These are phyloP conservation scores for Plasmodium adleri DNA, from an alignment of 169 alveolate genomes.

Conservation along the genomic window DNA sequence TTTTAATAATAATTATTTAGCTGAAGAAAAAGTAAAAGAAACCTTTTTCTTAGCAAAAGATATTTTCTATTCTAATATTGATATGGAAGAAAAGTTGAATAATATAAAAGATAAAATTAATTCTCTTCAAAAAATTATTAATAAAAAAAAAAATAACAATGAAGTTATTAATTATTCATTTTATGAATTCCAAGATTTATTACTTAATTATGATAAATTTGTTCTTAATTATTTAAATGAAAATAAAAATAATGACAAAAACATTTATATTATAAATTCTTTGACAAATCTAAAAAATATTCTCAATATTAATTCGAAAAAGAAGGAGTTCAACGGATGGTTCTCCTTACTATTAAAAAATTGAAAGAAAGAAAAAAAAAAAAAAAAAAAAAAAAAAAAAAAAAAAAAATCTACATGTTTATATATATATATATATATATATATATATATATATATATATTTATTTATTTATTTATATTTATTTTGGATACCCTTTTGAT, in stretches of 20 bases:
- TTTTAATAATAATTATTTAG: constrained; percentile 57
- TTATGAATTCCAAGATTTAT: constrained; percentile 21
- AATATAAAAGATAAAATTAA: constrained; percentile 26
- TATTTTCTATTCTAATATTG: constrained; percentile 30
- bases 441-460: not conserved
- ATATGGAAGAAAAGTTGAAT: constrained; percentile 34
- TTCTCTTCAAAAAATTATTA: constrained; percentile 14
- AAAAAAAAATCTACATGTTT: too few species aligned
- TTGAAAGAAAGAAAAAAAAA: not conserved
- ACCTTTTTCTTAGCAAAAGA: constrained; percentile 52
- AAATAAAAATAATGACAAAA: constrained; percentile 37
- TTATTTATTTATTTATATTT: too few species aligned
- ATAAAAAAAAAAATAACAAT: constrained; percentile 24
- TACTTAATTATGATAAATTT: constrained; percentile 25
- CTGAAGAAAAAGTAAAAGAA: constrained; percentile 65
- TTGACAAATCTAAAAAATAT: constrained; percentile 34
- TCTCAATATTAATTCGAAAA: constrained; percentile 2
- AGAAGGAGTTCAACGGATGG: constrained; percentile 58
- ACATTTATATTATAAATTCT: constrained; percentile 38
- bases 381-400: too few species aligned
- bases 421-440: not conserved
- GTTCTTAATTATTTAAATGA: constrained; percentile 37
- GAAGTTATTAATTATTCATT: not conserved
- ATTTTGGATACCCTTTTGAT: too few species aligned
- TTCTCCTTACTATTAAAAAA: constrained; percentile 45